Base-by-base conservation (phyloP, 208 protist species). In the Trypanosoma platydactyli region DNA sequence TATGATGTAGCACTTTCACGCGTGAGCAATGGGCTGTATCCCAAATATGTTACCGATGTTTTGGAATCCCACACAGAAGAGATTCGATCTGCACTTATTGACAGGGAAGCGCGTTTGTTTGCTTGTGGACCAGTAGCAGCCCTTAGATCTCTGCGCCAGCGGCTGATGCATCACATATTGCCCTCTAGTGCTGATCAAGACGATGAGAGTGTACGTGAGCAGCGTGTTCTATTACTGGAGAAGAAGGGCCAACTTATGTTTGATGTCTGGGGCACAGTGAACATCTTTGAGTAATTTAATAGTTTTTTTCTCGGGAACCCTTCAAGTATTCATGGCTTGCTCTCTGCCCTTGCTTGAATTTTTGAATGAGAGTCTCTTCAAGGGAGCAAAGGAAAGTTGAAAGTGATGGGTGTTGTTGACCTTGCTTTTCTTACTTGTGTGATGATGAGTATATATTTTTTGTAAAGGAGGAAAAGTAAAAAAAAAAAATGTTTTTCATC, bases 1-100 rank as follows among this genome's bases (percentile, higher is more conserved):
- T 95, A 95, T 60, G 68, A 80, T 64, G 79, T 79, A 33, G 68
- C 83, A 3, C 54, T 91, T 45, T 95, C 88, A 15, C 82, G 85
- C 46, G 33, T 20, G 2, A 50, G 50, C 61, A 33, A 38, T 27
- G 35, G 25, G 29, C n/a, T 5, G 0, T 60, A 57, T 27, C 68
- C 38, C 15, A 78, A 64, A 35, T 76, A 89, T 57, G 82, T 92
- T 6, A 92, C 85, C 0, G 84, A 95, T 64, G 72, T 92, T 7
- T 33, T 92, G 40, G 48, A 68, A 22, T 68, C 53, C 15, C 45
- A 86, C 45, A 42, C 67, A 5, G 61, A 71, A 13, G 40, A 61
- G 2, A 1, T 92, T 35, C 51, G 65, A 5, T 67, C 59, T 29
- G 49, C 63, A 33, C 63, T 92, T 51, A 35, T 75, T 2, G 66